phyloP scores from a whole-genome alignment of 2,329 filamentous ascomycete species.

The Karstenula rhodostoma region DNA sequence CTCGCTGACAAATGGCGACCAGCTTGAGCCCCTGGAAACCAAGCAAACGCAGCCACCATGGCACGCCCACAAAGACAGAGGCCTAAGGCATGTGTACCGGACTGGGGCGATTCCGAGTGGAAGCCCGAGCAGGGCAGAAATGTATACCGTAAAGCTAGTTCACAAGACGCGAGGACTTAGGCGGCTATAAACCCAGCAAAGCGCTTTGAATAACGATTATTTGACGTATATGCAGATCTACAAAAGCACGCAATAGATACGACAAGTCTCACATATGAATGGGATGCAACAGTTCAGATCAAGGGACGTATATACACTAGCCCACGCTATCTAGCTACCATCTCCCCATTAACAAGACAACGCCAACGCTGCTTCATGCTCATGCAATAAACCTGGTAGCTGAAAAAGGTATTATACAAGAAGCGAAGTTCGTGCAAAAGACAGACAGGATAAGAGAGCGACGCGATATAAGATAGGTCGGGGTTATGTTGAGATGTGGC shows the following conservation, averaged over 20 bases:
- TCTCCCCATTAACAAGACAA: slow-evolving; percentile 7
- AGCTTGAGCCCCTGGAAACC: background rate
- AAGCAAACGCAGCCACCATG: background rate
- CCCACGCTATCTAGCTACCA: slow-evolving; percentile 10
- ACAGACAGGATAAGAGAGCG: background rate
- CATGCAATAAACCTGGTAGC: slow-evolving; percentile 13
- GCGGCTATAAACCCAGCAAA: too few relatives aligned
- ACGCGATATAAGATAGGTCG: background rate
- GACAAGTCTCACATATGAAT: background rate
- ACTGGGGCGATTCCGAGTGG: too few relatives aligned
- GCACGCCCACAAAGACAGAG: background rate
- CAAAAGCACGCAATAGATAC: too few relatives aligned
- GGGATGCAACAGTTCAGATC: background rate
- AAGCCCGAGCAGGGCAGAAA: too few relatives aligned
- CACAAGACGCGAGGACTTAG: too few relatives aligned
- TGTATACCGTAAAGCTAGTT: too few relatives aligned
- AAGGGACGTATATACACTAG: slow-evolving; percentile 10
- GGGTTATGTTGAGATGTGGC: background rate
- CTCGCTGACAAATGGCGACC: slow-evolving; percentile 13
- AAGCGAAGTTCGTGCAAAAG: background rate
- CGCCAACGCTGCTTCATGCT: slow-evolving; percentile 13
- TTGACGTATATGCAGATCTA: too few relatives aligned
- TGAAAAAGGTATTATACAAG: slow-evolving; percentile 7
- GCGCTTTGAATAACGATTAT: too few relatives aligned
- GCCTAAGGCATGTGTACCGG: background rate